These are phyloP conservation scores for Sugiyamaella qingdaonensis DNA, from an alignment of 805 yeast genomes.

Conservation along the genomic window DNA sequence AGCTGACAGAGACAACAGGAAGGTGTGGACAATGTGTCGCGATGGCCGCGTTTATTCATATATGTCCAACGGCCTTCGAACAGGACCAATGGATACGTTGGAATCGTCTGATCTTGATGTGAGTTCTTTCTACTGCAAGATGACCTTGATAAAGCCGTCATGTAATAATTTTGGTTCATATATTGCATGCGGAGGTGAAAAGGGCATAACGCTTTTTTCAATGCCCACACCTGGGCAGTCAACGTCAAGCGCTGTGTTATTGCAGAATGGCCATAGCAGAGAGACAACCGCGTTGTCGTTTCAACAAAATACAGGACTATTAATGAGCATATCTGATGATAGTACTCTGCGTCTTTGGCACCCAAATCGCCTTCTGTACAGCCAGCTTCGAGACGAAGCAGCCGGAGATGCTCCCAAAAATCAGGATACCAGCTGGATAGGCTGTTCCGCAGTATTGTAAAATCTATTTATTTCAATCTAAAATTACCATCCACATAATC, in stretches of 20 bases:
- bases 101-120: constrained; percentile 15
- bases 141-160: constrained; percentile 16
- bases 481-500: constrained; percentile 35
- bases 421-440: constrained; percentile 1
- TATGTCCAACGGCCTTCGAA: neutral
- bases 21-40: constrained; percentile 24
- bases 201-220: constrained; percentile 14
- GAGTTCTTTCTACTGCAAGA: constrained; percentile 18
- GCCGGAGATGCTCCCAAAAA: neutral
- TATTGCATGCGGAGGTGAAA: constrained; percentile 21
- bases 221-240: constrained; percentile 9
- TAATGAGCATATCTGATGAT: constrained; percentile 19
- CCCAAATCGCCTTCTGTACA: neutral
- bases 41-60: constrained; percentile 18
- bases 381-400: neutral
- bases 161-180: constrained; percentile 13
- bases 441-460: neutral
- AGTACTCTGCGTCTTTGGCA: constrained; percentile 14
- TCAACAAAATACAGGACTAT: constrained; percentile 10
- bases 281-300: constrained; percentile 15
- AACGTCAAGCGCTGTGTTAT: constrained; percentile 3
- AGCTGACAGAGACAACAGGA: constrained; percentile 13
- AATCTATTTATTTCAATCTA: constrained; percentile 26
- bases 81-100: constrained; percentile 7
- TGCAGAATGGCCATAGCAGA: constrained; percentile 15